These are phyloP conservation scores for Flammula alnicola DNA, from an alignment of 1,284 basidiomycete genomes.

Conservation along the genomic window DNA sequence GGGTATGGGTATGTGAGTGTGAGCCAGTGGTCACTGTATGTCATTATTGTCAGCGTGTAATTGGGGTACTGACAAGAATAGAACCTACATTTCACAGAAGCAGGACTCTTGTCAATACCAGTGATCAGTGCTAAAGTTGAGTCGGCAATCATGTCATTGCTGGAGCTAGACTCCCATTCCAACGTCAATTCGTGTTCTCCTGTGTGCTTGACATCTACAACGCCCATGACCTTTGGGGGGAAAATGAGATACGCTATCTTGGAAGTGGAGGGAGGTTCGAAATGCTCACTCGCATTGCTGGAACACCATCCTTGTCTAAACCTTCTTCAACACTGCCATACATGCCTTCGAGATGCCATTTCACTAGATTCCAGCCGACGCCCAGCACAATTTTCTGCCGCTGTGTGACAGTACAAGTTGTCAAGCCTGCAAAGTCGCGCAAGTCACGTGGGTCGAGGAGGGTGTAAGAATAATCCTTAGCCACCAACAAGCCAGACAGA, in stretches of 20 bases:
- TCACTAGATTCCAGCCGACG: slow-evolving; percentile 90
- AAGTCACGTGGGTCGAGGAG: slow-evolving; percentile 94
- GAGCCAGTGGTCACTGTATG: slow-evolving; percentile 27
- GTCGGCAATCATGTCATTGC: slow-evolving; percentile 99
- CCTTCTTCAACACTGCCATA: slow-evolving; percentile 92
- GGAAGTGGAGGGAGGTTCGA: slow-evolving; percentile 10
- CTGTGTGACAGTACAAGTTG: slow-evolving; percentile 91
- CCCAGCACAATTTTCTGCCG: slow-evolving; percentile 84
- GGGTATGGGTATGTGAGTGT: slow-evolving; percentile 57
- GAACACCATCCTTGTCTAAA: slow-evolving; percentile 74
- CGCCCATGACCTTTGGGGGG: slow-evolving; percentile 83
- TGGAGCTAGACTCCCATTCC: slow-evolving; percentile 94
- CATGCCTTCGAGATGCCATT: slow-evolving; percentile 99
- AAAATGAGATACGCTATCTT: slow-evolving; percentile 7
- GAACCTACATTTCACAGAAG: slow-evolving; percentile 88
- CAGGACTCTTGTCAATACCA: slow-evolving; percentile 93
- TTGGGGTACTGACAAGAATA: slow-evolving; percentile 4
- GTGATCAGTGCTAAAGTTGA: slow-evolving; percentile 90
- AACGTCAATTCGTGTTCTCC: slow-evolving; percentile 82
- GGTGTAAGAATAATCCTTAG: slow-evolving; percentile 98
- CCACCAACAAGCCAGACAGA: slow-evolving; percentile 86
- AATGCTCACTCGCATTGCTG: slow-evolving; percentile 73
- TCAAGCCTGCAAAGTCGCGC: slow-evolving; percentile 94
- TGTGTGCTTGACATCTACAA: slow-evolving; percentile 86
- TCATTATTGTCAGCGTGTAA: slow-evolving; percentile 6